These are phyloP conservation scores for Fusarium sp. DNA, from an alignment of 2,329 filamentous ascomycete species.

Conservation along the genomic window DNA sequence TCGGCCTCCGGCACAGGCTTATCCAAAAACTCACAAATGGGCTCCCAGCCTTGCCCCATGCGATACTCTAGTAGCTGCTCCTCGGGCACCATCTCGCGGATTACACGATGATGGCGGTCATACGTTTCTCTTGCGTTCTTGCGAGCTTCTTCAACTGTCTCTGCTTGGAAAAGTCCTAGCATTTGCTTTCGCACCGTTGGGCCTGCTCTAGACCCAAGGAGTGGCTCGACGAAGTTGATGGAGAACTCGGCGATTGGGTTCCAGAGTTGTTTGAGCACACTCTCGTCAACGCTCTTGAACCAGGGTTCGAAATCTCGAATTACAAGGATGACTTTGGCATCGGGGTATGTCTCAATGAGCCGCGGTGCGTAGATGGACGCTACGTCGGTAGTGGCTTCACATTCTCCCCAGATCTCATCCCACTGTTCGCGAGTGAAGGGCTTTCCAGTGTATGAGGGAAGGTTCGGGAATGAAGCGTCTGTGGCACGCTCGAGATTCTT, in stretches of 20 bases:
- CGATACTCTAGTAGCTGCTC: conserved; percentile 45
- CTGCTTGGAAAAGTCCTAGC: conserved; percentile 42
- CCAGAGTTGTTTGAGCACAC: conserved; percentile 40
- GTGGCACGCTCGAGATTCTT: conserved; percentile 39
- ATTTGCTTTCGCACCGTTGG: conserved; percentile 39
- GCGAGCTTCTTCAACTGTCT: conserved; percentile 33
- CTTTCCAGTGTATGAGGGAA: conserved; percentile 42
- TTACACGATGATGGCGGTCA: conserved; percentile 42
- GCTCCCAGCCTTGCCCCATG: conserved; percentile 48
- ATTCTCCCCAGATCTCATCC: conserved; percentile 46
- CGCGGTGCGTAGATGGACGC: conserved; percentile 41
- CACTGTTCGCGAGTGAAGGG: conserved; percentile 44
- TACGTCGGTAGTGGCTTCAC: conserved; percentile 46
- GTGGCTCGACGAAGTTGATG: conserved; percentile 39
- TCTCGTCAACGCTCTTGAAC: conserved; percentile 46
- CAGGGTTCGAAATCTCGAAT: conserved; percentile 46
- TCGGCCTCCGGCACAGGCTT: conserved; percentile 44
- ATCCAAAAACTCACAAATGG: conserved; percentile 50
- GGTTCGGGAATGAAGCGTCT: conserved; percentile 43
- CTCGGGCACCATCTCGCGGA: conserved; percentile 41
- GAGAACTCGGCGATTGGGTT: conserved; percentile 23
- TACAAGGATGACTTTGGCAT: conserved; percentile 48
- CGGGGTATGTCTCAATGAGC: conserved; percentile 45
- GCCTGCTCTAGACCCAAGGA: conserved; percentile 46
- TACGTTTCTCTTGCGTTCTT: conserved; percentile 39